Evolutionary conservation across 768 basidiomycete genomes (phyloP).

Genomic region (Macrolepiota albuminosa): DNA sequence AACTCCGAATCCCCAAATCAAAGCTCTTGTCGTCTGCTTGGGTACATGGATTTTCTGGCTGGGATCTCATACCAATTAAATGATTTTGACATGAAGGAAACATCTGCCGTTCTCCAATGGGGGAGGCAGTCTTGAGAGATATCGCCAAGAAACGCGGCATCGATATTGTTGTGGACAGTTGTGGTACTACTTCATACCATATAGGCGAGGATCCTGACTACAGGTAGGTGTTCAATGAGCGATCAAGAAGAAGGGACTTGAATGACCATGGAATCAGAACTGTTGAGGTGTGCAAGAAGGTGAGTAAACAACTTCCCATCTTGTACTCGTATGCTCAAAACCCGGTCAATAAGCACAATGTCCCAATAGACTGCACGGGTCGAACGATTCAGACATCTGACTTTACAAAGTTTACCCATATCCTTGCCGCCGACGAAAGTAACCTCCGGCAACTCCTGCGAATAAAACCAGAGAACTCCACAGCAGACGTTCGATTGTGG

Average conservation of each 20-base stretch:
- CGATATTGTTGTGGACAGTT: conserved; percentile 72
- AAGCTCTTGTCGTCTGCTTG: conserved; percentile 65
- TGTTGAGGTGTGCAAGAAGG: conserved; percentile 66
- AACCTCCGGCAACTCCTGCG: conserved; percentile 63
- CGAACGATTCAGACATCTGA: conserved; percentile 65
- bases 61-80: background rate
- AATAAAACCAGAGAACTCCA: conserved; percentile 44
- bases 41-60: conserved; percentile 22
- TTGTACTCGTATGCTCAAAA: background rate
- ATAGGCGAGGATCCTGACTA: conserved; percentile 80
- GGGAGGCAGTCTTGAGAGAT: conserved; percentile 78
- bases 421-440: conserved; percentile 78
- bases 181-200: conserved; percentile 84
- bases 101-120: conserved; percentile 90
- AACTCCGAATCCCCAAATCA: conserved; percentile 23
- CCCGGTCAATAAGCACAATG: conserved; percentile 45
- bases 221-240: conserved; percentile 38
- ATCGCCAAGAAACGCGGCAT: conserved; percentile 63
- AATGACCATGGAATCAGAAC: conserved; percentile 34
- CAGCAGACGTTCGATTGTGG: conserved; percentile 71
- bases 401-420: conserved; percentile 74
- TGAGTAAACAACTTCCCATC: conserved; percentile 16
- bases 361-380: conserved; percentile 67
- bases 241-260: background rate
- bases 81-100: conserved; percentile 42